phyloP scores from a whole-genome alignment of 2,329 filamentous ascomycete genomes.

The Fonsecaea monophora region DNA sequence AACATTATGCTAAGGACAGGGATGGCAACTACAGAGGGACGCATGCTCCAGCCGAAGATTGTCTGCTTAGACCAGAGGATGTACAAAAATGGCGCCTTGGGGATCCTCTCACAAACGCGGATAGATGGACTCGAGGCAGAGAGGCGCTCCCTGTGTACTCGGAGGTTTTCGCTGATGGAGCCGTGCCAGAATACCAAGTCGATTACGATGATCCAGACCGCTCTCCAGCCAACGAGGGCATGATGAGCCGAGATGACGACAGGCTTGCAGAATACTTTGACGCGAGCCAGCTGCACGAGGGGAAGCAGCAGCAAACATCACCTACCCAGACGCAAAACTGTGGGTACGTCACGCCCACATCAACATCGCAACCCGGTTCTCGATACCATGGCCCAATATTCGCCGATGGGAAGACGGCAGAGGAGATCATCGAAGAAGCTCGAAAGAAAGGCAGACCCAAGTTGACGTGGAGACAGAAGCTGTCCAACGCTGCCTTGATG shows the following conservation, averaged over 20 bases:
- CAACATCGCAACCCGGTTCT: background rate
- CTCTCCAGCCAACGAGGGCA: background rate
- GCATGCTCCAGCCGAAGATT: constrained; percentile 37
- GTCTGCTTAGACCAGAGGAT: constrained; percentile 36
- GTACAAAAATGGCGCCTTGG: constrained; percentile 37
- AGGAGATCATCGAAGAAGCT: constrained; percentile 32
- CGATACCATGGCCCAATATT: constrained; percentile 9
- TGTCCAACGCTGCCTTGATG: constrained; percentile 23
- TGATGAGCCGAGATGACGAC: constrained; percentile 5
- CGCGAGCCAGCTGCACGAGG: background rate
- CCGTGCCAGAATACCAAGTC: constrained; percentile 27
- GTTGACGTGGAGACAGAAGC: constrained; percentile 28
- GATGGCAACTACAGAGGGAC: constrained; percentile 36
- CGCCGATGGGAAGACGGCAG: constrained; percentile 30
- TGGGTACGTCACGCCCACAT: background rate
- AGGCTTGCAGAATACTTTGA: constrained; percentile 16
- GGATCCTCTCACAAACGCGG: constrained; percentile 31
- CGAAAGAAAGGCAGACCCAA: constrained; percentile 23
- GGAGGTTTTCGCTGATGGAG: constrained; percentile 24
- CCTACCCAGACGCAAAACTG: background rate
- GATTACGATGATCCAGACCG: constrained; percentile 11
- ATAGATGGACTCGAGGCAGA: constrained; percentile 34
- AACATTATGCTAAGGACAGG: constrained; percentile 38
- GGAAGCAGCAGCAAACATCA: background rate
- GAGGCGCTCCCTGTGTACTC: constrained; percentile 35